Percentiles rank a stretch among this genome's conserved stretches.
phyloP scores from a whole-genome alignment of 2,329 filamentous ascomycete species.

The Clarireedia sp. region DNA sequence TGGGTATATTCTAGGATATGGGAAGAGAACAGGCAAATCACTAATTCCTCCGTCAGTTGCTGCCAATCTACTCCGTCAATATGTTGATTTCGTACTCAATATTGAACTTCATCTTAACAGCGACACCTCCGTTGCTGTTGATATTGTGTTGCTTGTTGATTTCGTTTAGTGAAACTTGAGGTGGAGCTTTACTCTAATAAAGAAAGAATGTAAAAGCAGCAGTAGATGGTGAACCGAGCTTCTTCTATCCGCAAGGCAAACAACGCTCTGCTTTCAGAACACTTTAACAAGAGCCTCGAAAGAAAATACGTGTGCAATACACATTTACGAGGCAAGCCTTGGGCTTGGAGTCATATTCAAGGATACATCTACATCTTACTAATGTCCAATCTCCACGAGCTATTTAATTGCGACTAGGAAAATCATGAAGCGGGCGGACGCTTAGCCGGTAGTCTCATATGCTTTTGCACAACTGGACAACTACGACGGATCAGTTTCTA shows the following conservation, averaged over 20 bases:
- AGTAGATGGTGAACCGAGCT: background rate
- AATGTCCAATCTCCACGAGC: too few relatives aligned
- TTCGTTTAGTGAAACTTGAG: background rate
- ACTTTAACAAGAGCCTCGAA: too few relatives aligned
- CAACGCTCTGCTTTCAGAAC: too few relatives aligned
- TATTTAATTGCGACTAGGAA: too few relatives aligned
- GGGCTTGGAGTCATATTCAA: too few relatives aligned
- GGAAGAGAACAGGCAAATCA: conserved; percentile 63
- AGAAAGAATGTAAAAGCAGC: background rate
- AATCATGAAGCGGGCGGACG: too few relatives aligned
- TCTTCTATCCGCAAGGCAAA: background rate
- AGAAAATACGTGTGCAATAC: too few relatives aligned
- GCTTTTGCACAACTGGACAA: too few relatives aligned
- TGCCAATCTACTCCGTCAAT: conserved; percentile 2
- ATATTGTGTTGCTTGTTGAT: background rate
- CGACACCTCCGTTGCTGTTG: background rate
- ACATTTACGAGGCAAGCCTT: too few relatives aligned
- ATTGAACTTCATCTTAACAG: conserved; percentile 63
- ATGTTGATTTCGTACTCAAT: conserved; percentile 49
- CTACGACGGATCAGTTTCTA: too few relatives aligned
- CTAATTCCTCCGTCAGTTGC: conserved; percentile 32
- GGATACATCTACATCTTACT: too few relatives aligned
- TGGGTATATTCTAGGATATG: conserved; percentile 68
- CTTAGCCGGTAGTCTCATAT: too few relatives aligned
- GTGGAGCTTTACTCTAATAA: background rate